A percentile compares a stretch with the other conserved stretches of the same genome.
These are phyloP conservation scores for Athelia psychrophila DNA, from an alignment of 1,284 basidiomycete species.

Conservation along the genomic window DNA sequence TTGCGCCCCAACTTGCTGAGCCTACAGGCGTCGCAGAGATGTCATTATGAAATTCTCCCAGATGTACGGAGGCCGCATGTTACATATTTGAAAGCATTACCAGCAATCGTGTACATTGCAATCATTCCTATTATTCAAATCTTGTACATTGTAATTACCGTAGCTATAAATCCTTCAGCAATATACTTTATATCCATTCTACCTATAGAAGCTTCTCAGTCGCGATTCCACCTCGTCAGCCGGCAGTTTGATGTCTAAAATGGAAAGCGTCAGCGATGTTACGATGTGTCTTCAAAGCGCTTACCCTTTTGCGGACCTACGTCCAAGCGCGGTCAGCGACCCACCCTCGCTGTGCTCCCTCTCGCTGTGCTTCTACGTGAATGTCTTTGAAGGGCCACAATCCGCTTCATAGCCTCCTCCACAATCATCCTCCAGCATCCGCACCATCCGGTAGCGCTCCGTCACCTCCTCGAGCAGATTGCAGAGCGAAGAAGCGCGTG, in stretches of 20 bases:
- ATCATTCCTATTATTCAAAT: too few relatives aligned
- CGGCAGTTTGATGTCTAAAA: constrained; percentile 73
- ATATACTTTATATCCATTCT: neutral
- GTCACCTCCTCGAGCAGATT: constrained; percentile 72
- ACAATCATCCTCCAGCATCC: constrained; percentile 64
- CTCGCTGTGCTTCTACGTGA: constrained; percentile 69
- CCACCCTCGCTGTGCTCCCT: constrained; percentile 83
- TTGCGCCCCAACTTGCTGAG: too few relatives aligned
- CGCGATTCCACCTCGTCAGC: constrained; percentile 72
- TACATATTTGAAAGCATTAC: too few relatives aligned
- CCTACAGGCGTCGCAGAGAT: too few relatives aligned
- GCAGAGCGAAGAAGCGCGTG: constrained; percentile 74
- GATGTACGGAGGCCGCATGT: too few relatives aligned
- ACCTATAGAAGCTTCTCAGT: constrained; percentile 58
- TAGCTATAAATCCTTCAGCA: too few relatives aligned
- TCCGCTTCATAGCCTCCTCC: constrained; percentile 71
- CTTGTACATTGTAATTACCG: too few relatives aligned
- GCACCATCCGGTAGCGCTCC: constrained; percentile 65
- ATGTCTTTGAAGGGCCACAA: constrained; percentile 75
- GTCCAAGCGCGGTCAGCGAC: constrained; percentile 22
- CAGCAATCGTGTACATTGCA: too few relatives aligned
- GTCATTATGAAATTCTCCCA: too few relatives aligned
- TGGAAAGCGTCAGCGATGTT: neutral
- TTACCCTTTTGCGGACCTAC: constrained; percentile 79
- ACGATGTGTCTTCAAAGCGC: constrained; percentile 20